These are phyloP conservation scores for Cyberlindnera veronae DNA, from an alignment of 805 yeast species.

Conservation along the genomic window DNA sequence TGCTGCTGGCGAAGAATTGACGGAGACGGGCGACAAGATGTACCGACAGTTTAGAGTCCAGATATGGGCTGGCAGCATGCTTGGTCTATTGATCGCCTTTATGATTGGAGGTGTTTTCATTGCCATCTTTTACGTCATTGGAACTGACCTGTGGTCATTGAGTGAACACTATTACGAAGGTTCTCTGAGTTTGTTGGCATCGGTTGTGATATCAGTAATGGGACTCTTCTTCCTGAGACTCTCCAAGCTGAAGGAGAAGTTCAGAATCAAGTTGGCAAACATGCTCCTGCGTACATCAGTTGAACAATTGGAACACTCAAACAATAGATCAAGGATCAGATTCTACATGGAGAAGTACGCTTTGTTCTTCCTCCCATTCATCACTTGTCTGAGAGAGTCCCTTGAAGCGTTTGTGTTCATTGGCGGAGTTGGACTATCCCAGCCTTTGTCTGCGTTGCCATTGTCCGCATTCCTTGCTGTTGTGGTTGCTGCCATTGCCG, in stretches of 20 bases:
- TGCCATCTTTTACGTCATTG: constrained; percentile 66
- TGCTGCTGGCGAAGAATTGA: constrained; percentile 3
- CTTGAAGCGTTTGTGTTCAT: constrained; percentile 88
- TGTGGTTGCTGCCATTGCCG: constrained; percentile 57
- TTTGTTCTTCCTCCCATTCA: constrained; percentile 72
- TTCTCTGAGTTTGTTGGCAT: constrained; percentile 69
- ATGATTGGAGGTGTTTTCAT: constrained; percentile 72
- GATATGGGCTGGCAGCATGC: constrained; percentile 76
- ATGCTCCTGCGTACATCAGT: constrained; percentile 32
- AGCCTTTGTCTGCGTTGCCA: constrained; percentile 62
- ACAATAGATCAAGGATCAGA: constrained; percentile 26
- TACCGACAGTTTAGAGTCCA: constrained; percentile 56
- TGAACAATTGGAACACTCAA: constrained; percentile 16
- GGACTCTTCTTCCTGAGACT: constrained; percentile 79
- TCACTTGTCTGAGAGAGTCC: constrained; percentile 87
- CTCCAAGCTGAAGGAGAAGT: constrained; percentile 78
- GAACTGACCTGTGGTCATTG: constrained; percentile 81
- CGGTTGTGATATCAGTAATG: constrained; percentile 79
- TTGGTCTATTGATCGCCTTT: constrained; percentile 68
- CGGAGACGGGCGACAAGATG: constrained; percentile 28
- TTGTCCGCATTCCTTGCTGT: constrained; percentile 60
- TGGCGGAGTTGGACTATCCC: constrained; percentile 82
- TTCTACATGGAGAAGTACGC: constrained; percentile 57
- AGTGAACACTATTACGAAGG: constrained; percentile 94
- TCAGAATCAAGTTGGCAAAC: constrained; percentile 60